These are phyloP conservation scores for Boletus insuetus DNA, from an alignment of 768 basidiomycete species.

Conservation along the genomic window DNA sequence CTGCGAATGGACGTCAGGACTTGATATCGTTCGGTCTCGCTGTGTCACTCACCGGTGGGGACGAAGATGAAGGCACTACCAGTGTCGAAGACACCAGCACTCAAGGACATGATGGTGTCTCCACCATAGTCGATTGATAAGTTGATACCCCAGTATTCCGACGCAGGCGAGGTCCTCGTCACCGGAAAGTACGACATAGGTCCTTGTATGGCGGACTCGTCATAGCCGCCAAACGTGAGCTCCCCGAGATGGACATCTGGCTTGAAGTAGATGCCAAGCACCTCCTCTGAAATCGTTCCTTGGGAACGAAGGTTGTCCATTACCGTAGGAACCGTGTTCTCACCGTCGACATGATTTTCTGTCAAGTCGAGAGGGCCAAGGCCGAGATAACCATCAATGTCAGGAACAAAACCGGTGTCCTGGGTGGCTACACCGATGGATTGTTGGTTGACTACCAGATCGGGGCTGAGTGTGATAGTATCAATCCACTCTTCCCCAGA, in stretches of 20 bases:
- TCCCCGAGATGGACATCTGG: conserved; percentile 13
- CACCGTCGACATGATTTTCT: conserved; percentile 12
- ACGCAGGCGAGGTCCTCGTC: conserved; percentile 23
- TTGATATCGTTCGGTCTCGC: too few relatives aligned
- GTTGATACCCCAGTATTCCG: conserved; percentile 31
- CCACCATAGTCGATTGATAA: conserved; percentile 28
- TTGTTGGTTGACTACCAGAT: conserved; percentile 22
- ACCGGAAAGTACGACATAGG: conserved; percentile 21
- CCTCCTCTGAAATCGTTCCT: conserved; percentile 25
- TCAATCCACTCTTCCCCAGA: conserved; percentile 19
- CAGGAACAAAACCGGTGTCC: conserved; percentile 14
- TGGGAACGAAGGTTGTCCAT: conserved; percentile 33
- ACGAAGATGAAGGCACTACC: conserved; percentile 27
- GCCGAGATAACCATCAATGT: conserved; percentile 39
- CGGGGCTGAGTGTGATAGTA: conserved; percentile 8
- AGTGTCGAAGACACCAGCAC: conserved; percentile 35
- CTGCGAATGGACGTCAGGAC: not conserved
- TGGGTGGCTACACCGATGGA: conserved; percentile 34
- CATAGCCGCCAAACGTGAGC: conserved; percentile 31
- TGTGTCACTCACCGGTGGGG: conserved; percentile 15
- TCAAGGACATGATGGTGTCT: conserved; percentile 16
- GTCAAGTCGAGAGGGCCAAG: conserved; percentile 35
- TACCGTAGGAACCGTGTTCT: conserved; percentile 30
- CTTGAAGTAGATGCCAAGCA: conserved; percentile 34
- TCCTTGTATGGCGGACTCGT: conserved; percentile 11